Evolutionary conservation across 2,329 filamentous ascomycete species (phyloP).

Genomic region (Alternaria novae-zelandiae): DNA sequence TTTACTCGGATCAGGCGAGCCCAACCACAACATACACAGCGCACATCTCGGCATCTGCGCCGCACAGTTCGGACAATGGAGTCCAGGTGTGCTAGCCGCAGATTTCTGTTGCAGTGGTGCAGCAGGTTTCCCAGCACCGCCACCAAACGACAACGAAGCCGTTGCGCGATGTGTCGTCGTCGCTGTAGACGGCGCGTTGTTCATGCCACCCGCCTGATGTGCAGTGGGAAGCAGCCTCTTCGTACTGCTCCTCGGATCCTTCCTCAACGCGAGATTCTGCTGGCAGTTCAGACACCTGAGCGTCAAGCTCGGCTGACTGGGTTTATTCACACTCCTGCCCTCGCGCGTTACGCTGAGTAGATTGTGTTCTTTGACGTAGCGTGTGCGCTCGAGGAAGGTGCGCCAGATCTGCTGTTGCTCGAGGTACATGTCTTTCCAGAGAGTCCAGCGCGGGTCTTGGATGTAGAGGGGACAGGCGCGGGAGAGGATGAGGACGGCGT

Average conservation of each 20-base stretch:
- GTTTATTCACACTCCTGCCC: slow-evolving; percentile 67
- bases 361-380: slow-evolving; percentile 79
- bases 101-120: slow-evolving; percentile 32
- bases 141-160: background rate
- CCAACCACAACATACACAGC: slow-evolving; percentile 67
- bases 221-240: slow-evolving; percentile 32
- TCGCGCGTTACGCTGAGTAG: slow-evolving; percentile 69
- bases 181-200: background rate
- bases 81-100: slow-evolving; percentile 49
- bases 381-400: slow-evolving; percentile 74
- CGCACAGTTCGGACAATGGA: slow-evolving; percentile 67
- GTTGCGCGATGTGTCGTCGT: background rate
- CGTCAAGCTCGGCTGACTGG: slow-evolving; percentile 70
- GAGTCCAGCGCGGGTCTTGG: slow-evolving; percentile 74
- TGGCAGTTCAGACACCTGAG: slow-evolving; percentile 80
- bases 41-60: slow-evolving; percentile 68
- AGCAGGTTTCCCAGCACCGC: background rate
- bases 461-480: slow-evolving; percentile 78
- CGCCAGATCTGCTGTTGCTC: slow-evolving; percentile 74
- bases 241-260: slow-evolving; percentile 23
- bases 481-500: slow-evolving; percentile 75
- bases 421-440: slow-evolving; percentile 79
- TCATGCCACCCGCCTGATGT: background rate
- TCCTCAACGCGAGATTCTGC: slow-evolving; percentile 56
- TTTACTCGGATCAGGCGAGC: slow-evolving; percentile 62